A percentile compares a stretch with the other conserved stretches of the same genome.
Conservation (phyloP, 2,329 filamentous ascomycete species). For the Neopestalotiopsis sp. region DNA sequence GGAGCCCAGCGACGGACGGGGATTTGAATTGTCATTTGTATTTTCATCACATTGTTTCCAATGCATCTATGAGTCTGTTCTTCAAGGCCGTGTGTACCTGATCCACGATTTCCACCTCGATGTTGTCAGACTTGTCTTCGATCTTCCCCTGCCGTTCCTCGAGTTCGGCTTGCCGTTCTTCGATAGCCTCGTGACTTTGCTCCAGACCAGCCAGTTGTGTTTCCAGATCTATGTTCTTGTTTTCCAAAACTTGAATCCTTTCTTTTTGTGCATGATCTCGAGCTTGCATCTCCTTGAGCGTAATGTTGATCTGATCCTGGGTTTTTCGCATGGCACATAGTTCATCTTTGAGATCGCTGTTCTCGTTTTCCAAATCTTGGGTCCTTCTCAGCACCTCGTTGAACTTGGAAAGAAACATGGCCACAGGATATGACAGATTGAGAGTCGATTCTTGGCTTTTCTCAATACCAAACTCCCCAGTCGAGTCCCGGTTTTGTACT, state of each 20-base stretch:
- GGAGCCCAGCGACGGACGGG: too few species aligned
- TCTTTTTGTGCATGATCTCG: neutral
- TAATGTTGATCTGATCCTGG: slow-evolving; percentile 13
- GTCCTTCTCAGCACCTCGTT: slow-evolving; percentile 17
- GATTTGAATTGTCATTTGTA: neutral
- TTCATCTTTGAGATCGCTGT: slow-evolving; percentile 9
- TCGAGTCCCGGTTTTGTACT: neutral
- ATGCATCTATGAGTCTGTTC: slow-evolving; percentile 17
- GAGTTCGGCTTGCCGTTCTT: slow-evolving; percentile 15
- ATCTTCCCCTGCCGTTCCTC: slow-evolving; percentile 16
- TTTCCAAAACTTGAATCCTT: slow-evolving; percentile 14
- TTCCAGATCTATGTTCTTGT: slow-evolving; percentile 10
- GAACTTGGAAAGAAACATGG: slow-evolving; percentile 18
- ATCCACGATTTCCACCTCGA: slow-evolving; percentile 18
- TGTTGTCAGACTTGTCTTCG: slow-evolving; percentile 18
- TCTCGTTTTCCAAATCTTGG: slow-evolving; percentile 15
- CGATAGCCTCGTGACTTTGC: slow-evolving; percentile 7
- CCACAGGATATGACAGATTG: neutral
- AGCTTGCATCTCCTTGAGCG: slow-evolving; percentile 10
- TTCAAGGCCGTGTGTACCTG: slow-evolving; percentile 17
- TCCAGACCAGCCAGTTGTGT: neutral
- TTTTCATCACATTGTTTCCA: slow-evolving; percentile 18
- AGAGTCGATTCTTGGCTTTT: neutral
- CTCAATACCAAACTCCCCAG: neutral
- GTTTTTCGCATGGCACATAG: slow-evolving; percentile 13